phyloP scores from a whole-genome alignment of 345 rosid genomes.

The Trapa bicornis region DNA sequence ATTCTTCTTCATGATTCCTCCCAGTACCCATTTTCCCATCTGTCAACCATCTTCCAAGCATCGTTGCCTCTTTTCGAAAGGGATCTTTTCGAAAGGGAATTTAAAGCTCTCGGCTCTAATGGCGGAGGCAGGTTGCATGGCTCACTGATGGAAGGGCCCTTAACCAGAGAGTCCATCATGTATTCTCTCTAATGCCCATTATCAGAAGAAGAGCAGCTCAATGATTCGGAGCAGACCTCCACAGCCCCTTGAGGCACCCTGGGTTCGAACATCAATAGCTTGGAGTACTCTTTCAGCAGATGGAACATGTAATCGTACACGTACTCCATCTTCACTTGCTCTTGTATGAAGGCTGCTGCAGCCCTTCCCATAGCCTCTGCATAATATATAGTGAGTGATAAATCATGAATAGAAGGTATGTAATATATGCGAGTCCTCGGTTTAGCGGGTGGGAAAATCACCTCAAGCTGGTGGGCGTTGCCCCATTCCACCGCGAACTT shows the following conservation, averaged over 20 bases:
- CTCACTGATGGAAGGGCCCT: conserved; percentile 25
- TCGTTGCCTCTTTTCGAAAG: conserved; percentile 23
- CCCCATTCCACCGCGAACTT: conserved; percentile 84
- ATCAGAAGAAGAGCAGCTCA: conserved; percentile 33
- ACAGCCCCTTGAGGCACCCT: conserved; percentile 30
- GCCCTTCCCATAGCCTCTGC: conserved; percentile 53
- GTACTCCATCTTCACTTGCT: conserved; percentile 49
- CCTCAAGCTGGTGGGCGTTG: conserved; percentile 50
- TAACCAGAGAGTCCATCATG: conserved; percentile 43
- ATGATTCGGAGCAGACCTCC: conserved; percentile 45
- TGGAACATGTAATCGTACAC: conserved; percentile 75
- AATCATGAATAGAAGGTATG: too few species aligned
- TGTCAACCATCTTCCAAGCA: conserved; percentile 35
- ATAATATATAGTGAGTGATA: too few species aligned
- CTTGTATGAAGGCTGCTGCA: conserved; percentile 41
- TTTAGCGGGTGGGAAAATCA: conserved; percentile 5
- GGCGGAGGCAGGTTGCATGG: conserved; percentile 66
- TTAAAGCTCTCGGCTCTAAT: conserved; percentile 23
- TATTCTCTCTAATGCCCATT: conserved; percentile 31
- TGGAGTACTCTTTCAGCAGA: conserved; percentile 52
- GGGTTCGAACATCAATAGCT: conserved; percentile 42
- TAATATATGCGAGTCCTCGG: too few species aligned
- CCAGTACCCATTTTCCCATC: conserved; percentile 50
- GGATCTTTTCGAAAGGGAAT: conserved; percentile 16
- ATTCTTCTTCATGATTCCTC: conserved; percentile 6